Conservation (phyloP, 345 rosid species). For the Pseudoturritis turrita region DNA sequence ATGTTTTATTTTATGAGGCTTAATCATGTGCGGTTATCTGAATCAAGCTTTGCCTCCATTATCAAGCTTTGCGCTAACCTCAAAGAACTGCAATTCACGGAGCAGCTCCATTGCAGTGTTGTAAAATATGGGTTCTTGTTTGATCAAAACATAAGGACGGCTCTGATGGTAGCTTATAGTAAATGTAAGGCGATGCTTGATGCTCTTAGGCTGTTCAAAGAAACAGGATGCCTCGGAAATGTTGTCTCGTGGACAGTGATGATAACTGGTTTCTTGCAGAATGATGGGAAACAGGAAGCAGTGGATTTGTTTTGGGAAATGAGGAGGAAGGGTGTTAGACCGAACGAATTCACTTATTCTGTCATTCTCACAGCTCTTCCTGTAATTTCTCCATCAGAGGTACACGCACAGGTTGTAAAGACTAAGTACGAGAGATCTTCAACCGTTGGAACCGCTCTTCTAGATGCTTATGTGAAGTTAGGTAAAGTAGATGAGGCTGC, state of each 20-base stretch:
- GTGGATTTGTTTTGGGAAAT: slow-evolving; percentile 49
- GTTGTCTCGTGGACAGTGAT: slow-evolving; percentile 83
- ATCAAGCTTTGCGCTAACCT: slow-evolving; percentile 65
- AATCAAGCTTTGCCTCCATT: slow-evolving; percentile 46
- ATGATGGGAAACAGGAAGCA: slow-evolving; percentile 48
- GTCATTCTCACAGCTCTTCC: slow-evolving; percentile 64
- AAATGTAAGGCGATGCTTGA: slow-evolving; percentile 52
- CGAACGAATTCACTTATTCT: slow-evolving; percentile 80
- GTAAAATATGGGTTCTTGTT: slow-evolving; percentile 51
- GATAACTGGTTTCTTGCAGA: slow-evolving; percentile 74
- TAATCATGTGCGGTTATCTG: slow-evolving; percentile 46
- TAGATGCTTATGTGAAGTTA: slow-evolving; percentile 71
- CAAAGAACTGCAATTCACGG: slow-evolving; percentile 44
- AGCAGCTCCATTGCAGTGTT: slow-evolving; percentile 69
- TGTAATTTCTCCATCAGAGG: slow-evolving; percentile 45
- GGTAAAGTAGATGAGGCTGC: slow-evolving; percentile 56
- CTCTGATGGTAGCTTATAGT: slow-evolving; percentile 61
- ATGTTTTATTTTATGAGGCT: slow-evolving; percentile 55
- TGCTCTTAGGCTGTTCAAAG: slow-evolving; percentile 50
- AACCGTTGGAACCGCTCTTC: slow-evolving; percentile 75
- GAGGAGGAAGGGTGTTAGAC: slow-evolving; percentile 58
- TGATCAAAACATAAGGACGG: slow-evolving; percentile 52
- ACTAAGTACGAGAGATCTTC: slow-evolving; percentile 50
- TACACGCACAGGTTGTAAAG: slow-evolving; percentile 74
- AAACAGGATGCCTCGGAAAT: slow-evolving; percentile 36